Base-by-base conservation (phyloP, 2,329 filamentous ascomycete genomes). In the Spiromastix sp. region DNA sequence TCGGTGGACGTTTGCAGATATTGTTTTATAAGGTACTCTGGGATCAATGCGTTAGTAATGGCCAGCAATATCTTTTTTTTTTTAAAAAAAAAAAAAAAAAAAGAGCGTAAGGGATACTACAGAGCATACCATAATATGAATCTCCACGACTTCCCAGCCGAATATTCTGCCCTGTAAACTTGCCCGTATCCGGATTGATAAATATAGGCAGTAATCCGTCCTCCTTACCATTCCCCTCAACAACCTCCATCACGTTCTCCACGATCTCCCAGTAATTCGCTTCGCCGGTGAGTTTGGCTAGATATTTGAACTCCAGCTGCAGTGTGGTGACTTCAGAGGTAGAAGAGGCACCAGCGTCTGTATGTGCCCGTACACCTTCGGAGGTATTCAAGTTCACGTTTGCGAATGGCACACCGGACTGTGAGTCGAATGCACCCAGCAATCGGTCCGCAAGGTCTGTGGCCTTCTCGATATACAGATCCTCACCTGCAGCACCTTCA, bases 11-110 rank as follows among this genome's bases (percentile, higher is more conserved):
- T 98, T 60, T 98, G 91, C 13, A 95, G 70, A 55, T 93, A 96
- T 58, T 98, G 91, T 65, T 98, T 98, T 67, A 96, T 93, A 33
- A 98, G 75, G 57, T 98, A 98, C 63, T 98, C 85, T 67, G 27
- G 9, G 33, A 27, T 24, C n/a, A 36, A 12, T 24, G 18, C 5
- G 13, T 27, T 25, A 32, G 19, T 13, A n/a, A 15, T 5, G 21
- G 15, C 16, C n/a, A n/a, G n/a, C n/a, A n/a, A n/a, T n/a, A n/a
- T n/a, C n/a, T n/a, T n/a, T n/a, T n/a, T n/a, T n/a, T n/a, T n/a
- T n/a, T n/a, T n/a, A 25, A 20, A 12, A 28, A 21, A 17, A 33
- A 33, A 16, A 20, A 32, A 11, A 10, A n/a, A 8, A 11, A 9
- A 12, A 28, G 8, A 15, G 21, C 20, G 32, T 17, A 19, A 11